Base-by-base conservation (phyloP, 495 filamentous ascomycete species). In the Halenospora varia region DNA sequence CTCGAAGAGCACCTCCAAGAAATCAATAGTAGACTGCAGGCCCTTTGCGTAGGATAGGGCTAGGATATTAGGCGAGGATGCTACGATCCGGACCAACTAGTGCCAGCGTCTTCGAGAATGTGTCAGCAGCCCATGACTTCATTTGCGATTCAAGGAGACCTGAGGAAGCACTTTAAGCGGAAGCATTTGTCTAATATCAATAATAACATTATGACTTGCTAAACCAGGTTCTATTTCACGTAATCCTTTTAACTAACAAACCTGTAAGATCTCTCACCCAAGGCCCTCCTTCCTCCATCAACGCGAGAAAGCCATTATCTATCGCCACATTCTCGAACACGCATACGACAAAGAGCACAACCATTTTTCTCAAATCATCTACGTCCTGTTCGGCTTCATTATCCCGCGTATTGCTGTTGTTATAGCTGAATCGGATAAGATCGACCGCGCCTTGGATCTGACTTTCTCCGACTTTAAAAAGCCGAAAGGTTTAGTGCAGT, bases 251-350 rank as follows among this genome's bases (percentile, higher is more conserved):
- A n/a, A n/a, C 39, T 26, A 59, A 52, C 4, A 59, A 24, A 10
- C n/a, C n/a, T 24, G 39, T 24, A 56, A 60, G 46, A 17, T 60
- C 57, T 42, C 57, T 50, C n/a, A n/a, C n/a, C n/a, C 42, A 19
- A 50, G 49, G 50, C 54, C 2, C 17, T 20, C 57, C 57, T 49
- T 49, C 57, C 35, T 50, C 51, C 52, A 60, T 48, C 42, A 60
- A 52, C n/a, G 26, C 52, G n/a, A 60, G 26, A 50, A 60, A 60
- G 18, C 51, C 15, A 24, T n/a, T 40, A 17, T 60, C 52, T 39
- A 8, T 56, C n/a, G 4, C 56, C 18, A 59, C 26, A 6, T 13
- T 47, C 25, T 59, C 40, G 25, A 53, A 45, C 10, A 24, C 18
- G 41, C 49, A 59, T 26, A 48, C 25, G 23, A 54, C 49, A 48